Evolutionary conservation across 2,329 filamentous ascomycete genomes (phyloP), one percentile per base, ranked within the genome.

Genomic region (Pseudogymnoascus sp.): DNA sequence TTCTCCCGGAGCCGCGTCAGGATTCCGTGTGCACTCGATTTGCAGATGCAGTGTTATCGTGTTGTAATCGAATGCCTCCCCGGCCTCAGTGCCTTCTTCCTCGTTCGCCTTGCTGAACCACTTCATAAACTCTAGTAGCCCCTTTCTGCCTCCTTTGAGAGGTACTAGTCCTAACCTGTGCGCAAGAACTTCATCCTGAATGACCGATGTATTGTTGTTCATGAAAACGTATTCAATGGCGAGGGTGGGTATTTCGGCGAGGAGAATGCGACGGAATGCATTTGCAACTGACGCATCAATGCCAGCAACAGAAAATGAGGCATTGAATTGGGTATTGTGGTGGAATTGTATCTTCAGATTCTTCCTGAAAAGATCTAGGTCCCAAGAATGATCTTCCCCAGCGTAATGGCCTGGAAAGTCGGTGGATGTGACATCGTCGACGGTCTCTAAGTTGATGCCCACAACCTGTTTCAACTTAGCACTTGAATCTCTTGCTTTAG

Each of bases 131-230:
- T 89, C 85, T 64, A 80, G 80, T 63, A 99, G 81, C 61, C 90
- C 93, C 63, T 89, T 83, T 67, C 87, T 85, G 66, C 86, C 85
- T 68, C 91, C 95, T 68, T 88, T 89, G 69, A 99, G 88, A 16
- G 96, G 95, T 62, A 99, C 89, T 53, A 99, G 85, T 64, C 95
- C 95, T 34, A 99, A 82, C 50, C 95, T 85, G 75, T 95, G 90
- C 14, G 93, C 89, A 61, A 99, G 87, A 4, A 99, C 93, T 79
- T 99, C 95, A 74, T 99, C 95, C 75, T 97, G 93, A 72, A 99
- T 95, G 37, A 99, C 92, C 4, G 91, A 96, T 60, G 93, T 97
- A 81, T 99, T 99, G 81, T 97, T 96, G 74, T 91, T 85, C 67
- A 97, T 87, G 78, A 89, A 99, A 74, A 96, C 91, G 67, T 87